Evolutionary conservation across 768 basidiomycete genomes (phyloP).

Genomic region (Lepiota venenata): DNA sequence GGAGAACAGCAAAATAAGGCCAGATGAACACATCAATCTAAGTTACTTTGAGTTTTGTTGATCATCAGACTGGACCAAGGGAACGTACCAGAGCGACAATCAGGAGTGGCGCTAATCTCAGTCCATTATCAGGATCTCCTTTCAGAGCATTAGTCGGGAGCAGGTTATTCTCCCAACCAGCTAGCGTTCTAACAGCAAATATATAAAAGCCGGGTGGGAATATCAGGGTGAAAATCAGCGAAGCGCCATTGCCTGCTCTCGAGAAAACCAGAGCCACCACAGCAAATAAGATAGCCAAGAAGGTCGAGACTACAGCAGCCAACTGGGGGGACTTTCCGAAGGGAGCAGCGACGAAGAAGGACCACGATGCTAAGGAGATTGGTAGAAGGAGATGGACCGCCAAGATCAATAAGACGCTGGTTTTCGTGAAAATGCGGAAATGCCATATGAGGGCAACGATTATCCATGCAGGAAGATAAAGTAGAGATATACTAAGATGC

Average conservation of each 20-base stretch:
- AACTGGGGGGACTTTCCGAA: slow-evolving; percentile 74
- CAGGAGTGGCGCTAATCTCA: slow-evolving; percentile 54
- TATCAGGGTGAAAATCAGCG: slow-evolving; percentile 62
- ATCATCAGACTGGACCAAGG: not conserved
- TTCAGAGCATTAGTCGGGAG: slow-evolving; percentile 50
- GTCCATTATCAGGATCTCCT: slow-evolving; percentile 56
- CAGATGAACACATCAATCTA: slow-evolving; percentile 74
- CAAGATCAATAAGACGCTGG: slow-evolving; percentile 57
- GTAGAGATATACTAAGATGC: slow-evolving; percentile 62
- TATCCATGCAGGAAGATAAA: slow-evolving; percentile 78
- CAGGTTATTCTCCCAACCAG: slow-evolving; percentile 62
- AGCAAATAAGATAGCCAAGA: slow-evolving; percentile 62
- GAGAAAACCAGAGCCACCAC: slow-evolving; percentile 60
- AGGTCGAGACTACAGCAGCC: slow-evolving; percentile 63
- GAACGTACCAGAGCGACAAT: slow-evolving; percentile 59
- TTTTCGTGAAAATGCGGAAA: slow-evolving; percentile 58
- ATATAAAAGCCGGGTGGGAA: slow-evolving; percentile 79
- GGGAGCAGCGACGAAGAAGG: slow-evolving; percentile 65
- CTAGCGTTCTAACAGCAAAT: slow-evolving; percentile 64
- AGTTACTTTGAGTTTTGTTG: not conserved
- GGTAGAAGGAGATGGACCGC: slow-evolving; percentile 66
- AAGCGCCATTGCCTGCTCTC: slow-evolving; percentile 36
- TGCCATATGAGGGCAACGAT: slow-evolving; percentile 64
- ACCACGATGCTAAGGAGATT: slow-evolving; percentile 65
- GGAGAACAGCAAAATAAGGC: slow-evolving; percentile 59